Percentiles rank a stretch among this genome's conserved stretches.
Evolutionary conservation across 306 rosid genomes (phyloP).

Genomic region (Vachellia collinsii): DNA sequence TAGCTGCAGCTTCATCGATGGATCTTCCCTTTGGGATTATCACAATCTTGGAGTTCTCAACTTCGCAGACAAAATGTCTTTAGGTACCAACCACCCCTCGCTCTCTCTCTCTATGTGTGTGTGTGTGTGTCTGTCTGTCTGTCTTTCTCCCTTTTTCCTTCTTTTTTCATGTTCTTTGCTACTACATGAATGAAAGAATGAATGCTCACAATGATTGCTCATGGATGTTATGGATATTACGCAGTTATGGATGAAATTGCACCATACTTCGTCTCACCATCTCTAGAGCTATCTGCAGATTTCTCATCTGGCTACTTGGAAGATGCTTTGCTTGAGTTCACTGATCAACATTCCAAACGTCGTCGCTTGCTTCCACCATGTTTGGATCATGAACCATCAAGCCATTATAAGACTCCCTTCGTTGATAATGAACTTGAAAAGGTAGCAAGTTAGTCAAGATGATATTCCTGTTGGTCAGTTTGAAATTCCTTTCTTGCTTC

Average conservation of each 20-base stretch:
- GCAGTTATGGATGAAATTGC: conserved; percentile 62
- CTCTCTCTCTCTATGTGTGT: too few species aligned
- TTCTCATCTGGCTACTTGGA: conserved; percentile 85
- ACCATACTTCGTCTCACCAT: conserved; percentile 49
- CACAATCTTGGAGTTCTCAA: conserved; percentile 70
- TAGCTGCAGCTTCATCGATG: conserved; percentile 46
- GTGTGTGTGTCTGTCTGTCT: conserved; percentile 32
- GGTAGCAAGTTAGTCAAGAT: conserved; percentile 27
- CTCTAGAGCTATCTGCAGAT: conserved; percentile 52
- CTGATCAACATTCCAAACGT: conserved; percentile 64
- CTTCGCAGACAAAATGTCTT: conserved; percentile 57
- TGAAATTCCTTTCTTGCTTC: neutral
- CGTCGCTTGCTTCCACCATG: conserved; percentile 63
- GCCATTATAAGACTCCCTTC: conserved; percentile 15
- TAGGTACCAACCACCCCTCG: conserved; percentile 48
- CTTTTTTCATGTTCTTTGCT: conserved; percentile 5
- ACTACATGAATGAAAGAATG: neutral
- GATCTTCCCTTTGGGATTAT: conserved; percentile 72
- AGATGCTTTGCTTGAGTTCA: conserved; percentile 81
- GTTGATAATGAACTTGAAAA: conserved; percentile 38
- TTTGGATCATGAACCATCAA: conserved; percentile 32
- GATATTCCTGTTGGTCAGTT: neutral
- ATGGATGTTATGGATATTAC: neutral
- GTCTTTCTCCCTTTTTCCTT: neutral
- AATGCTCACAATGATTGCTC: conserved; percentile 38